Percentiles rank a stretch among this genome's conserved stretches.
Evolutionary conservation across 345 rosid genomes (phyloP).

Genomic region (Euclidium syriacum): DNA sequence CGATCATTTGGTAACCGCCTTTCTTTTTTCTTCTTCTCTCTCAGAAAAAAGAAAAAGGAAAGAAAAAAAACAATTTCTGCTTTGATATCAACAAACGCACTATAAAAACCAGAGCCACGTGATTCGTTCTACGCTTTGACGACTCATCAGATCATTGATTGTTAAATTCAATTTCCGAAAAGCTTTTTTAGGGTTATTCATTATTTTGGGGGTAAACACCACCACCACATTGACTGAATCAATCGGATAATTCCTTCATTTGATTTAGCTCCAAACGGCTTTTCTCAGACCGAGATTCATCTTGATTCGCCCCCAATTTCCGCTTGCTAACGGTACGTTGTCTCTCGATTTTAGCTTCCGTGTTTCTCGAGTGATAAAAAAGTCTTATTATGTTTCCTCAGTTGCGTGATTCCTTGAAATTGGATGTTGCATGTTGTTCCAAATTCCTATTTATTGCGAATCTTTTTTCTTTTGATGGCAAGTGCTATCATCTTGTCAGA

Average conservation of each 20-base stretch:
- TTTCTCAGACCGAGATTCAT: not conserved
- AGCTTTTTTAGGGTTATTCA: constrained; percentile 17
- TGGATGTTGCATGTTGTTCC: constrained; percentile 21
- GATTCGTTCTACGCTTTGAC: constrained; percentile 19
- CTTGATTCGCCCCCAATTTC: not conserved
- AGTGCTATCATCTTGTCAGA: not conserved
- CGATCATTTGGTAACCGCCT: constrained; percentile 29
- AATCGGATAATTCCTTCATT: not conserved
- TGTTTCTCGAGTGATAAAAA: not conserved
- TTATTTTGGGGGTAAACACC: constrained; percentile 6
- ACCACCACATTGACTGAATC: constrained; percentile 7
- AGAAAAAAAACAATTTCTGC: not conserved
- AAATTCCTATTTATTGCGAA: not conserved
- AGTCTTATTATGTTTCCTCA: no score
- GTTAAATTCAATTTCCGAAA: not conserved
- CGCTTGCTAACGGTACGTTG: constrained; percentile 1
- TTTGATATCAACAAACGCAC: not conserved
- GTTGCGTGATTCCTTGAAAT: not conserved
- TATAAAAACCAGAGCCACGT: constrained; percentile 25
- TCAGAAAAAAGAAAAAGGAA: not conserved
- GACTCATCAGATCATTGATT: constrained; percentile 20
- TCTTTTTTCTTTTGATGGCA: not conserved
- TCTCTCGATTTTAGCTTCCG: constrained; percentile 2
- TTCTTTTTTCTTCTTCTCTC: not conserved
- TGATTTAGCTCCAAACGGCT: not conserved